phyloP scores from a whole-genome alignment of 2,329 filamentous ascomycete genomes.

The Blumeria graminis region DNA sequence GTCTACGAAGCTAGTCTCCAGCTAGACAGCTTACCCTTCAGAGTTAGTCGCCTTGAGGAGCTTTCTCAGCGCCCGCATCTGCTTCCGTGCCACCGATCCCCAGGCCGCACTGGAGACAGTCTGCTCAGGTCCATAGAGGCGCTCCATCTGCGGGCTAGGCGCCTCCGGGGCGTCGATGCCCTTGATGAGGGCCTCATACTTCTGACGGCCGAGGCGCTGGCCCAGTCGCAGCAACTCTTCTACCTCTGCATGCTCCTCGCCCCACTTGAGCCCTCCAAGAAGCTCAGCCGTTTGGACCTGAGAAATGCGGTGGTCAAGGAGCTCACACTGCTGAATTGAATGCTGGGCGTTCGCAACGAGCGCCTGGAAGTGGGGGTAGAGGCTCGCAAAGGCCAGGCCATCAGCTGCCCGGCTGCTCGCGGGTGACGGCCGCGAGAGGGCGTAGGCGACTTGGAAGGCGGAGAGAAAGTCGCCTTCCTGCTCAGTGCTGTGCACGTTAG shows the following conservation, averaged over 20 bases:
- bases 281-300: slow-evolving; percentile 2
- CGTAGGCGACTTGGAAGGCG: slow-evolving; percentile 7
- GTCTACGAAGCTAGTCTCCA: too few relatives aligned
- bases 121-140: neutral
- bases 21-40: too few relatives aligned
- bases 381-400: slow-evolving; percentile 4
- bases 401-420: neutral
- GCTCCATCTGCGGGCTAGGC: too few relatives aligned
- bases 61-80: neutral
- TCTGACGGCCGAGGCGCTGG: slow-evolving; percentile 7
- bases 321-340: slow-evolving; percentile 7
- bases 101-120: neutral
- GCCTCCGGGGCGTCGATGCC: neutral
- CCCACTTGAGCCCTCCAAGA: slow-evolving; percentile 7
- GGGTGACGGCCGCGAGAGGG: slow-evolving; percentile 5
- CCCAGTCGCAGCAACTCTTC: slow-evolving; percentile 6
- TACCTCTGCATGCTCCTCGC: slow-evolving; percentile 3
- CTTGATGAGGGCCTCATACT: slow-evolving; percentile 4
- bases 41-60: neutral
- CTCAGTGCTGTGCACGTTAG: slow-evolving; percentile 5
- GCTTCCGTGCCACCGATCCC: neutral
- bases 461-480: slow-evolving; percentile 7
- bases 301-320: slow-evolving; percentile 3
- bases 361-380: slow-evolving; percentile 4
- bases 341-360: slow-evolving; percentile 4